Evolutionary conservation across 2,329 filamentous ascomycete genomes (phyloP), one percentile per base, ranked within the genome.

Genomic region (Teratosphaeria gauchensis): DNA sequence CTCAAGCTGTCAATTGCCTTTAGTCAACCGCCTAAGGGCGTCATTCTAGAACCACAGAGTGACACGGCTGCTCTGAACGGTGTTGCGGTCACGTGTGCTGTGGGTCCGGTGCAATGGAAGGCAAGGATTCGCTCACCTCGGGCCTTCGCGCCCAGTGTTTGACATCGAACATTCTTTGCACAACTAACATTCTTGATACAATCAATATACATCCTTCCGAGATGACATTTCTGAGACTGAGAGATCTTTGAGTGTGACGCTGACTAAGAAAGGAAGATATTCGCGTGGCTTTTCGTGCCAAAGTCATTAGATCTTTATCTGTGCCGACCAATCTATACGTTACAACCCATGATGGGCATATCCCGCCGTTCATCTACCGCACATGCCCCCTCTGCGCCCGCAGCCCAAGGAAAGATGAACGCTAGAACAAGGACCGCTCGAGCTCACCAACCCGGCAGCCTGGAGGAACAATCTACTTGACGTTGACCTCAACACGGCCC

Each of bases 401-500:
- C 38, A 46, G 16, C 38, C 38, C 14, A 46, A 46, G 14, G 33
- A 14, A 35, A 9, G 9, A 35, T 28, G 24, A 35, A 35, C 33
- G 33, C 33, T 28, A 28, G 24, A 35, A 14, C 9, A 35, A 35
- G 6, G 7, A 14, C 33, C 33, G 33, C 33, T 35, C 38, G 38
- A 46, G 38, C 38, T 46, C 38, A n/a, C 12, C 38, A 6, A 19
- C 38, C 16, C 38, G 38, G 38, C 38, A 19, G 33, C 33, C 5
- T 16, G 11, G 16, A 46, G 19, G 4, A n/a, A 5, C 42, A 48
- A 11, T 48, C 42, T 69, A 66, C 61, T 77, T 89, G 75, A 94
- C 82, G 75, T 86, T 84, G 69, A 96, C 91, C 82, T 96, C 91
- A 61, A 96, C 91, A 80, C 91, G 86, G 68, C 89, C 89, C 80